A percentile compares a stretch with the other conserved stretches of the same genome.
Evolutionary conservation across 177 flowering plant genomes (phyloP).

Genomic region (Vitis hybrid): DNA sequence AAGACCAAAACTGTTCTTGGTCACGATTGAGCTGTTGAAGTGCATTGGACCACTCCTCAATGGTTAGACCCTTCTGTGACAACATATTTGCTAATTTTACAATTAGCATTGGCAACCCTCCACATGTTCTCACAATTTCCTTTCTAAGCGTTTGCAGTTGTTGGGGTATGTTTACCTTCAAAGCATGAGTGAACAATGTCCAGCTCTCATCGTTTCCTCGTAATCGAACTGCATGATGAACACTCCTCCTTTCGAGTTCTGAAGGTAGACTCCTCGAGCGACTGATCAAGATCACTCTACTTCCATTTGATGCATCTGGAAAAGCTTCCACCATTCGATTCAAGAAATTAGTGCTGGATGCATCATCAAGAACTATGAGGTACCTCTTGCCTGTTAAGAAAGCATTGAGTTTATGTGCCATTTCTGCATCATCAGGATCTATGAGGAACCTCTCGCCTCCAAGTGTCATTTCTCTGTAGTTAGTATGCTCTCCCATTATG

Average conservation of each 20-base stretch:
- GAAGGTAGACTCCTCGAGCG: not conserved
- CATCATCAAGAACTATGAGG: slow-evolving; percentile 6
- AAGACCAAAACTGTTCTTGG: not conserved
- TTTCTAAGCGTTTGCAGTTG: not conserved
- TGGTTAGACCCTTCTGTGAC: no score
- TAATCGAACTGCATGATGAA: not conserved
- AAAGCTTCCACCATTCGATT: not conserved
- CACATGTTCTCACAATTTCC: not conserved
- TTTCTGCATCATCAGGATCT: no score
- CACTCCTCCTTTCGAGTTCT: not conserved
- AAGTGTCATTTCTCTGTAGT: no score
- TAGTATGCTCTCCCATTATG: no score
- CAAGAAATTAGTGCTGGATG: not conserved
- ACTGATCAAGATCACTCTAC: not conserved
- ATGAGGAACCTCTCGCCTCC: no score
- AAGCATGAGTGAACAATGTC: slow-evolving; percentile 1
- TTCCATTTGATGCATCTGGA: not conserved
- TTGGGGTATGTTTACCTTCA: not conserved
- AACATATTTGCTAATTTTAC: no score
- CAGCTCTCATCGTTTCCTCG: slow-evolving; percentile 8
- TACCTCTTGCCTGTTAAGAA: not conserved
- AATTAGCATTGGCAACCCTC: not conserved
- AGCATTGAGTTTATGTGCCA: not conserved
- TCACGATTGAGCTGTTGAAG: not conserved
- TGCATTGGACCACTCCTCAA: no score